Evolutionary conservation across 2,329 filamentous ascomycete genomes (phyloP), one percentile per base, ranked within the genome.

Genomic region (Sarocladium kiliense): DNA sequence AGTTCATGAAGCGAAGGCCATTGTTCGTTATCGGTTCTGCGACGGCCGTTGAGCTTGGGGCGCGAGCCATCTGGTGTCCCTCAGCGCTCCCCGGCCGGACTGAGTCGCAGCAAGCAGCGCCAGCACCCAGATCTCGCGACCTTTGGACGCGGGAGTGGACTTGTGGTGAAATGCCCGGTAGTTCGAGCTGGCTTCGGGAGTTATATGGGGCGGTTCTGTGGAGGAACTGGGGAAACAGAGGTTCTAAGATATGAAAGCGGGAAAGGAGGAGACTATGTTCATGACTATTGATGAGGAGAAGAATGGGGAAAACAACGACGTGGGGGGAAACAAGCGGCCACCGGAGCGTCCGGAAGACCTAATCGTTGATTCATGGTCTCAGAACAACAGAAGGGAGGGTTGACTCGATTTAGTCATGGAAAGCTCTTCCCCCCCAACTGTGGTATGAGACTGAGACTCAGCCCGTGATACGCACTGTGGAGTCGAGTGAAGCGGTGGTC

Each of bases 1-100:
- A 61, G 55, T 70, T 70, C 21, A 65, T 58, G 53, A 70, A 70
- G 9, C 58, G 65, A 23, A 69, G 59, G 41, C 66, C 64, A 39
- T 66, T 61, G 42, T 60, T 62, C n/a, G 57, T 44, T 2, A 53
- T 39, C 47, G 47, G 47, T 51, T 51, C 47, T 51, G 47, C 47
- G 4, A 51, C 47, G 47, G 47, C 47, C 30, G 47, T 51, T 36
- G 47, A 51, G 27, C 27, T 51, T 51, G 47, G 47, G 30, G 30
- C 27, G 47, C 47, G 47, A 19, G 58, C n/a, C 54, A 42, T 44
- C 58, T 58, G 44, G 56, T 54, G 36, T 55, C 51, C 42, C 56
- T 51, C 9, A 53, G 54, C 50, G 54, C 56, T 53, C 57, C 51
- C 39, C 58, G 56, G 50, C 55, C 55, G 50, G 55, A 34, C 53